phyloP scores from a whole-genome alignment of 192 early-diverging fungal genomes.

The Backusella parvicylindrica region DNA sequence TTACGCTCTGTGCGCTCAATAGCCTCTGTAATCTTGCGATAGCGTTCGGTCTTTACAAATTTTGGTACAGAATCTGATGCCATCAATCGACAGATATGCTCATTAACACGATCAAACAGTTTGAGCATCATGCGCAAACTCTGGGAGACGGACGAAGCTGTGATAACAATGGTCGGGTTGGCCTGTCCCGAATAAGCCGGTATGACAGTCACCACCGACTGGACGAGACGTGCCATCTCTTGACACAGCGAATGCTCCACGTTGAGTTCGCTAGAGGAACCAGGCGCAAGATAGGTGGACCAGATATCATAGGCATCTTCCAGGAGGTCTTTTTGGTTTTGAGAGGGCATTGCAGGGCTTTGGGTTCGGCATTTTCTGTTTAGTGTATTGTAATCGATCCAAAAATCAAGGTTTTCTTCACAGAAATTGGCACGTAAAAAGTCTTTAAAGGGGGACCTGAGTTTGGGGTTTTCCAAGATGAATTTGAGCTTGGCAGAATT shows the following conservation, averaged over 20 bases:
- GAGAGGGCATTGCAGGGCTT: constrained; percentile 33
- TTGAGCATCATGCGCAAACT: constrained; percentile 28
- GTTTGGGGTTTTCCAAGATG: constrained; percentile 53
- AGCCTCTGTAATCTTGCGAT: constrained; percentile 4
- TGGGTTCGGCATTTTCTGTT: constrained; percentile 42
- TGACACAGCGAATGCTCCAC: constrained; percentile 49
- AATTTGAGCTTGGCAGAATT: constrained; percentile 53
- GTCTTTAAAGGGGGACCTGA: constrained; percentile 57
- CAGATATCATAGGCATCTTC: constrained; percentile 52
- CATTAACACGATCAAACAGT: constrained; percentile 60
- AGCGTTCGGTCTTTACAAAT: constrained; percentile 53
- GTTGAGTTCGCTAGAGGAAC: constrained; percentile 48
- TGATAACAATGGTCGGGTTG: constrained; percentile 19
- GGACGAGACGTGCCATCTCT: constrained; percentile 44
- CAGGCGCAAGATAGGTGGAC: constrained; percentile 45
- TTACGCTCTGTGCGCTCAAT: constrained; percentile 5
- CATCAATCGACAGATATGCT: constrained; percentile 71
- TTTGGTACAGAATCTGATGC: constrained; percentile 75
- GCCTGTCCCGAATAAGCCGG: constrained; percentile 21
- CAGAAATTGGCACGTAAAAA: constrained; percentile 66
- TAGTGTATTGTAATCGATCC: constrained; percentile 48
- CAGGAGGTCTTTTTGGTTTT: constrained; percentile 39
- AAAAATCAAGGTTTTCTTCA: constrained; percentile 74
- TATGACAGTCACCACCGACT: constrained; percentile 41
- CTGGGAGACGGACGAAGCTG: constrained; percentile 28